Evolutionary conservation across 2,329 filamentous ascomycete genomes (phyloP).

Genomic region (Parascedosporium putredinis): DNA sequence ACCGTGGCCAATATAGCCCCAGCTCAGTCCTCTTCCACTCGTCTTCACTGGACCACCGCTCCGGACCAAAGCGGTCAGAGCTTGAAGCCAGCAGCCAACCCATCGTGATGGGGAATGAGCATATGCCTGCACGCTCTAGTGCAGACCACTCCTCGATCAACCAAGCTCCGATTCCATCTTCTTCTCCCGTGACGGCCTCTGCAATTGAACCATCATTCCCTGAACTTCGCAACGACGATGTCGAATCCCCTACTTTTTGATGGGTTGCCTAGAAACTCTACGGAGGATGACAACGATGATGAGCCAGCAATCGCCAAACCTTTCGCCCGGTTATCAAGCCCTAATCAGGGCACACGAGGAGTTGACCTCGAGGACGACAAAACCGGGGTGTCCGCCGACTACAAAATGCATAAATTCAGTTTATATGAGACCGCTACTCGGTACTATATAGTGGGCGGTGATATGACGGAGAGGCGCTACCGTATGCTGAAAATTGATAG

Average conservation of each 20-base stretch:
- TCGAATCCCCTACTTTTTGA: neutral
- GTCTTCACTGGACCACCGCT: no score
- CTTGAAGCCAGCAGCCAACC: no score
- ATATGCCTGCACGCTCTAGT: neutral
- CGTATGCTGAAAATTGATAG: slow-evolving; percentile 92
- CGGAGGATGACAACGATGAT: slow-evolving; percentile 43
- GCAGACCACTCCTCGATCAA: neutral
- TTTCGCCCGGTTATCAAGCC: slow-evolving; percentile 32
- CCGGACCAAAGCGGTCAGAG: no score
- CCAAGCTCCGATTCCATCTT: neutral
- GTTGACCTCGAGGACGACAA: slow-evolving; percentile 1
- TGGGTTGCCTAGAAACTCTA: slow-evolving; percentile 2
- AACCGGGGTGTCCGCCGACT: neutral
- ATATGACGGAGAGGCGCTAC: slow-evolving; percentile 80
- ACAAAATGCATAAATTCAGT: slow-evolving; percentile 85
- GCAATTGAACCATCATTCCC: slow-evolving; percentile 7
- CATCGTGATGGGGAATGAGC: neutral
- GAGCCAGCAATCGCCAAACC: slow-evolving; percentile 47
- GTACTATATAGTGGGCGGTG: slow-evolving; percentile 90
- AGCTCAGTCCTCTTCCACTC: no score
- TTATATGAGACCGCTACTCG: slow-evolving; percentile 89
- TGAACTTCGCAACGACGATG: slow-evolving; percentile 8
- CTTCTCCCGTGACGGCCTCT: neutral
- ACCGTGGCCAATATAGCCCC: no score
- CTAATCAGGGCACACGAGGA: neutral